Base-by-base conservation (phyloP, 352 stramenopile genomes). In the Aphanomyces cochlioides region DNA sequence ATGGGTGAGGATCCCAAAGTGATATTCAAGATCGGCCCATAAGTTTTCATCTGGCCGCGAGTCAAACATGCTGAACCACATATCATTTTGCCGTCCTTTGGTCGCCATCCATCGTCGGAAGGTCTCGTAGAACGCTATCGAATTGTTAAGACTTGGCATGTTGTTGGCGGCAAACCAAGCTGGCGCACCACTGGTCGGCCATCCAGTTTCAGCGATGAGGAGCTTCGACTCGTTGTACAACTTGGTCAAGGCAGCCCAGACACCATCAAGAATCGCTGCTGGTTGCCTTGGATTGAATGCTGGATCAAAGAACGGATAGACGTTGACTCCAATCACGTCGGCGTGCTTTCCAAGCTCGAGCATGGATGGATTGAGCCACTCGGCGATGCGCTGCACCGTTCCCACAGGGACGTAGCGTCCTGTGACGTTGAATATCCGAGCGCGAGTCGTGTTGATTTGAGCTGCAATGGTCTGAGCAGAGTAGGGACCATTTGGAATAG, bases 301-400 rank as follows among this genome's bases (percentile, higher is more conserved):
- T 3, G 47, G 63, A 48, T 73, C 60, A 47, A 78, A 81, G 58
- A 79, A 81, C 28, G 74, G 74, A 65, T 81, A 79, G 63, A 81
- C 79, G 65, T 81, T 79, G 56, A 79, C 76, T 37, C 74, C 76
- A 8, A 79, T 56, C 17, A 81, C 54, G 73, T 81, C 76, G 40
- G 28, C 28, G 28, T 28, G 28, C 28, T 28, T 28, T 28, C 28
- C 28, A 17, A 36, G 10, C 19, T 21, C 21, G 1, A 58, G 15
- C 7, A 36, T 58, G 7, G 15, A 36, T 37, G 19, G 34, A n/a
- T 76, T 75, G 50, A 85, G 72, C 70, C 80, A 84, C 59, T 86
- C 81, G 7, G 74, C 79, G 69, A 84, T 82, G 39, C 81, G 77
- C 74, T 88, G 80, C 21, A 77, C 77, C 1, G 80, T 88, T 17